phyloP scores from a whole-genome alignment of 306 rosid species.

The Ormosia semicastrata region DNA sequence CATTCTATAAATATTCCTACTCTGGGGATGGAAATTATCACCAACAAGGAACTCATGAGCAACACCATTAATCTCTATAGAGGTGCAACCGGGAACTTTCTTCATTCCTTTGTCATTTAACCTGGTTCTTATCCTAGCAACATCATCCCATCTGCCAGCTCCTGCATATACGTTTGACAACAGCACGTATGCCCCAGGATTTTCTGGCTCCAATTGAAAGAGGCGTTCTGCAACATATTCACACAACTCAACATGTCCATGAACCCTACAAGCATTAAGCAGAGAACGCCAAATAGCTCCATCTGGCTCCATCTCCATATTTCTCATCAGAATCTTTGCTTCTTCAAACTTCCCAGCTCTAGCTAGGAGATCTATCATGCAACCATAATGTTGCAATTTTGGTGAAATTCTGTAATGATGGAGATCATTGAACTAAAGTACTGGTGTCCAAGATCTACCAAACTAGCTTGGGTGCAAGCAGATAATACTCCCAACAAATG shows the following conservation, averaged over 20 bases:
- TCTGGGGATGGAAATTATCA: constrained; percentile 62
- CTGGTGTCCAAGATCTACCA: constrained; percentile 57
- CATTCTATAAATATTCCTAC: constrained; percentile 56
- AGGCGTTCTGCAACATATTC: constrained; percentile 63
- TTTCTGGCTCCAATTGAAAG: constrained; percentile 69
- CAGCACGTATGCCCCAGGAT: constrained; percentile 66
- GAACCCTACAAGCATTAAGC: constrained; percentile 76
- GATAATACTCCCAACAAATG: constrained; percentile 83
- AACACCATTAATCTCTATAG: constrained; percentile 66
- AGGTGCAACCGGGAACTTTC: constrained; percentile 90
- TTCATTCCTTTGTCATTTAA: constrained; percentile 75
- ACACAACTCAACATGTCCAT: constrained; percentile 59
- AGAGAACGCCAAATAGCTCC: constrained; percentile 89
- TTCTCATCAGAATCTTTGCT: constrained; percentile 55
- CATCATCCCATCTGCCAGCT: constrained; percentile 86
- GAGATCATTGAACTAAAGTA: constrained; percentile 57
- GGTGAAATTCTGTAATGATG: constrained; percentile 52
- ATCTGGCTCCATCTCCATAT: constrained; percentile 80
- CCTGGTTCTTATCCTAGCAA: constrained; percentile 70
- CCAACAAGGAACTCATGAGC: constrained; percentile 92
- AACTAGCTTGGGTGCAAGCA: constrained; percentile 79
- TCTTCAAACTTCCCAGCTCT: constrained; percentile 75
- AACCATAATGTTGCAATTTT: constrained; percentile 75
- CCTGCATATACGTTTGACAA: constrained; percentile 81
- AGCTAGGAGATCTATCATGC: constrained; percentile 74